Evolutionary conservation across 1,139 yeast species (phyloP), one percentile per base, ranked within the genome.

Genomic region (Sporopachydermia cereana): DNA sequence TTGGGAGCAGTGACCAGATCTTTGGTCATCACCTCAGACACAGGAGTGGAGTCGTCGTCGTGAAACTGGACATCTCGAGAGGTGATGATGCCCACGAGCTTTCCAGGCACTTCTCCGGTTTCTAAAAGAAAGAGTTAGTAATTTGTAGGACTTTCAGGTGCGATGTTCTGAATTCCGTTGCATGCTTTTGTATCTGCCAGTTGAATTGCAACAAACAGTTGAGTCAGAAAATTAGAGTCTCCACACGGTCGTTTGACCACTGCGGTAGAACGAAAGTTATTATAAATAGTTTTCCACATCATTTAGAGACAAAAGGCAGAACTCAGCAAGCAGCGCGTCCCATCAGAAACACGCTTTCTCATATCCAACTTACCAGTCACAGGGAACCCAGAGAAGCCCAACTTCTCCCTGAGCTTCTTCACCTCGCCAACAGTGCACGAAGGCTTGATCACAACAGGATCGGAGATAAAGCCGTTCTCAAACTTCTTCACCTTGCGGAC

Each of bases 251-350:
- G 95, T 83, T 80, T 81, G 93, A 85, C 84, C 94, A 65, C 64
- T 67, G 60, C 96, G 95, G 98, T 83, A 91, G 98, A 91, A 91
- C 97, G 98, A 91, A 91, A 91, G 97, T 91, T 88, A 85, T 72
- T 64, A 64, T 62, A 54, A 53, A 56, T 60, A 56, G 58, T 55
- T 57, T 63, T 64, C 66, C 71, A 78, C 94, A 84, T 84, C 94
- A 81, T 64, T 44, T 50, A 52, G 50, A 24, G 34, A 34, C 43
- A 36, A 42, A 36, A 41, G 41, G 34, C 43, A 24, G 31, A 14
- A 46, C 30, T 39, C 17, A 14, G 18, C 20, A 24, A 22, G 36
- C 14, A 24, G 29, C 36, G 42, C 27, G 9, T 25, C 16, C 27
- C 24, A 41, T 41, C 44, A 22, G 36, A 24, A 24, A 41, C 17